These are phyloP conservation scores for Corrigiola litoralis DNA, from an alignment of 179 eudicot genomes.

Conservation along the genomic window DNA sequence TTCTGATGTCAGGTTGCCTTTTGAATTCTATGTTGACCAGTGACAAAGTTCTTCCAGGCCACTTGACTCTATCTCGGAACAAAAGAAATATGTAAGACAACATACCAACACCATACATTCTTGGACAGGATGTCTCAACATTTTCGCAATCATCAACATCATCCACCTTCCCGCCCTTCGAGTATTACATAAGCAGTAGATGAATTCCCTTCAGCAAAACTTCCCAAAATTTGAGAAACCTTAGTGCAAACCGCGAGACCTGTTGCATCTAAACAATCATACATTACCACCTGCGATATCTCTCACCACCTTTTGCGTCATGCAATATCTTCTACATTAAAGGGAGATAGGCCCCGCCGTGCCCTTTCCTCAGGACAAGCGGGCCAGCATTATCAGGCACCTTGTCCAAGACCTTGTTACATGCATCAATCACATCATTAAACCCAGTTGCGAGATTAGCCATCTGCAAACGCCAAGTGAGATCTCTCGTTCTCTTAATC, in stretches of 20 bases:
- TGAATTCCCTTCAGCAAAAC: too few species aligned
- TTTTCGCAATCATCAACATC: background rate
- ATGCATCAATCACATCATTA: slow-evolving; percentile 53
- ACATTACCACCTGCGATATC: too few species aligned
- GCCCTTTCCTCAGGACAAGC: slow-evolving; percentile 90
- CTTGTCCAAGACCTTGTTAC: slow-evolving; percentile 68
- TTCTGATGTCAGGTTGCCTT: slow-evolving; percentile 1
- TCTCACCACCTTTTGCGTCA: too few species aligned
- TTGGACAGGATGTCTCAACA: background rate
- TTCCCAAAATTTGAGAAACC: too few species aligned
- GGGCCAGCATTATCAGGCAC: slow-evolving; percentile 96
- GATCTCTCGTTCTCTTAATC: slow-evolving; percentile 80
- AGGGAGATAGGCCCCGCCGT: slow-evolving; percentile 97
- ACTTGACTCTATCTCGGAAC: too few species aligned
- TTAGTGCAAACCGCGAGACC: too few species aligned
- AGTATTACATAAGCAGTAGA: too few species aligned
- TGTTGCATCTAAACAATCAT: too few species aligned
- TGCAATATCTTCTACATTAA: slow-evolving; percentile 43
- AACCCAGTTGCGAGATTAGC: slow-evolving; percentile 81
- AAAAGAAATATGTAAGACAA: background rate
- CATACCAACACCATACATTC: background rate
- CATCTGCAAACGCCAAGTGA: slow-evolving; percentile 69
- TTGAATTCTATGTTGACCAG: background rate
- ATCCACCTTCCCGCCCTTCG: background rate
- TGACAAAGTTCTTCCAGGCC: background rate